Percentiles rank a stretch among this genome's conserved stretches.
Evolutionary conservation across 306 rosid species (phyloP).

Genomic region (Dryas alaskensis): DNA sequence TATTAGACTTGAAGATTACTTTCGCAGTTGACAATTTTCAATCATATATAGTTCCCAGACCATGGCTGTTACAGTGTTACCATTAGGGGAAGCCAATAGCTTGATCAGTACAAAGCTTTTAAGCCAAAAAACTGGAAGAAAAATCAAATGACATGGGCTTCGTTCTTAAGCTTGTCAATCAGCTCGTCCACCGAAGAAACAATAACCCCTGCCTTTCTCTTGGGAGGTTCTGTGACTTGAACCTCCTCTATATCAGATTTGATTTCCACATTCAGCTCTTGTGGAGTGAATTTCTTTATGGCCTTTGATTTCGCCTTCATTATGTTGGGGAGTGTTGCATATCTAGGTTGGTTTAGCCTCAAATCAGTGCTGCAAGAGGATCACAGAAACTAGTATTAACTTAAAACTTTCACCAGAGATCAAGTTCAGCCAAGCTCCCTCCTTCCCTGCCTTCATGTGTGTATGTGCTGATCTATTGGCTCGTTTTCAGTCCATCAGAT

Average conservation of each 20-base stretch:
- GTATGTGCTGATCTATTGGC: neutral
- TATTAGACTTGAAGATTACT: constrained; percentile 8
- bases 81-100: constrained; percentile 16
- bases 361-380: constrained; percentile 65
- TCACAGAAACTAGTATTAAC: neutral
- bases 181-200: constrained; percentile 88
- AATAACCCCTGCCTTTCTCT: constrained; percentile 79
- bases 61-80: neutral
- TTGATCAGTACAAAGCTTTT: neutral
- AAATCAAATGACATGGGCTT: constrained; percentile 71
- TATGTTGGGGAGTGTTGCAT: constrained; percentile 94
- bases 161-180: constrained; percentile 75
- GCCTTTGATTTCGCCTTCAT: constrained; percentile 92
- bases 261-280: constrained; percentile 74
- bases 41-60: constrained; percentile 1
- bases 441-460: neutral
- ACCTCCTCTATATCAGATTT: constrained; percentile 70
- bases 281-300: constrained; percentile 65
- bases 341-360: constrained; percentile 93
- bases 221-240: constrained; percentile 85
- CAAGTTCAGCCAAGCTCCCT: neutral
- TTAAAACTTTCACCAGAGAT: neutral
- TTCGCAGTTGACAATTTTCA: neutral
- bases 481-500: constrained; percentile 1
- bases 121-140: neutral